Base-by-base conservation (phyloP, 192 early-diverging fungal species). In the Nowakowskiella sp. region DNA sequence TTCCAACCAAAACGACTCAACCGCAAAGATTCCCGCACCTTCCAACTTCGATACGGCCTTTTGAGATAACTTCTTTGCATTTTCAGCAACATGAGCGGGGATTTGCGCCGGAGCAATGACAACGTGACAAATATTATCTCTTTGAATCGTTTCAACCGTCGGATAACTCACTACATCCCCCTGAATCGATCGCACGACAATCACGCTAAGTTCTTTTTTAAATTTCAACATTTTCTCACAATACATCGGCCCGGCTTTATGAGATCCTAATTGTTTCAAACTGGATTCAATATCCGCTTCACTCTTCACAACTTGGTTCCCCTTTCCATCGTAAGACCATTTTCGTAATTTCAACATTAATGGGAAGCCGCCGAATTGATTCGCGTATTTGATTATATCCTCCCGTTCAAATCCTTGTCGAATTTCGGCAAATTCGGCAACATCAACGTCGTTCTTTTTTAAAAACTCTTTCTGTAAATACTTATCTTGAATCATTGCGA, bases 21-120 rank as follows among this genome's bases (percentile, higher is more conserved):
- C 93, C 9, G 94, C 96, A 76, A 90, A 99, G 42, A 97, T 81
- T 25, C 96, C 96, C 31, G 86, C 89, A 26, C 84, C 79, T 7
- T 87, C 74, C 50, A 91, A 76, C 6, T 60, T 66, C 16, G 68
- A 56, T 23, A 97, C 82, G 3, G 91, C 85, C 25, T 87, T 71
- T 53, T 92, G 88, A 9, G 96, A 92, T 31, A 97, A 82, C 57
- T 68, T 61, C 60, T 84, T 78, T 13, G 92, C 92, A 10, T 71
- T 66, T 47, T 80, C 59, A 31, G 71, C 70, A 6, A 94, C 74
- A 6, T 73, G 47, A 30, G 91, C 92, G 50, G 91, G 87, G 42
- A 97, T 86, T 70, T 96, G 96, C 24, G 96, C 96, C 10, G 96
- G 96, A 0, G 89, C 91, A 65, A 94, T 86, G 2, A 94, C 92